Percentiles rank a stretch among this genome's conserved stretches.
phyloP scores from a whole-genome alignment of 1,284 basidiomycete genomes.

The Mycena sp. region DNA sequence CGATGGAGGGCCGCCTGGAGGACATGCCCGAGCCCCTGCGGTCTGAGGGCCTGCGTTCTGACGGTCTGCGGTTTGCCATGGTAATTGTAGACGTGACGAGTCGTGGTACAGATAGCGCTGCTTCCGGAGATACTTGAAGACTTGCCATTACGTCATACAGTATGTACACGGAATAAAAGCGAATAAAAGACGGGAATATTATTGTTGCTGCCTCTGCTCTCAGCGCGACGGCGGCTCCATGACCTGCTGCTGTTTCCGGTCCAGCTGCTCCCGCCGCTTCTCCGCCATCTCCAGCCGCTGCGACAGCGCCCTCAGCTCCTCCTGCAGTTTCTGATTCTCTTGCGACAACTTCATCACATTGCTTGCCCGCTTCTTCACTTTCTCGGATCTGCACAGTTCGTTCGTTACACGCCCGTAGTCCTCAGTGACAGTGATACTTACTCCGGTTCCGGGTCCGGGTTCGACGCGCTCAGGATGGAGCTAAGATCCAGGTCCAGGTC shows the following conservation, averaged over 20 bases:
- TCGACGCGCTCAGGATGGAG: constrained; percentile 43
- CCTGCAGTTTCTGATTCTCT: constrained; percentile 82
- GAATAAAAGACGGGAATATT: too few relatives aligned
- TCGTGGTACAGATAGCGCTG: neutral
- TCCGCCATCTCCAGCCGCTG: constrained; percentile 79
- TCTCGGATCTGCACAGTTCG: constrained; percentile 55
- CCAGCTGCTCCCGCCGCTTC: constrained; percentile 66
- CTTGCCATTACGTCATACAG: constrained; percentile 5
- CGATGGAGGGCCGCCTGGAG: constrained; percentile 76
- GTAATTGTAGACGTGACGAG: constrained; percentile 6
- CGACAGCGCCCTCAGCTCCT: constrained; percentile 76
- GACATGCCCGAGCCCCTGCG: constrained; percentile 53
- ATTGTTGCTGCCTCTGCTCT: constrained; percentile 1
- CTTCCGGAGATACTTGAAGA: neutral
- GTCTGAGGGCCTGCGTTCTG: constrained; percentile 54
- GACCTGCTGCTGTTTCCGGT: constrained; percentile 49
- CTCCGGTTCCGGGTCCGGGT: constrained; percentile 37
- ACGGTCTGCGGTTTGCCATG: constrained; percentile 28
- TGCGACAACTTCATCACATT: constrained; percentile 78
- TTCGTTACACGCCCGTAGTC: neutral
- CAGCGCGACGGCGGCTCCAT: constrained; percentile 43
- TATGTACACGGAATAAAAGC: neutral
- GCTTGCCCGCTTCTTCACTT: constrained; percentile 77
- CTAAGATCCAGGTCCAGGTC: constrained; percentile 63
- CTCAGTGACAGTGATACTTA: constrained; percentile 42